Evolutionary conservation across 2,329 filamentous ascomycete genomes (phyloP).

Genomic region (Graphiopsis chlorocephala): DNA sequence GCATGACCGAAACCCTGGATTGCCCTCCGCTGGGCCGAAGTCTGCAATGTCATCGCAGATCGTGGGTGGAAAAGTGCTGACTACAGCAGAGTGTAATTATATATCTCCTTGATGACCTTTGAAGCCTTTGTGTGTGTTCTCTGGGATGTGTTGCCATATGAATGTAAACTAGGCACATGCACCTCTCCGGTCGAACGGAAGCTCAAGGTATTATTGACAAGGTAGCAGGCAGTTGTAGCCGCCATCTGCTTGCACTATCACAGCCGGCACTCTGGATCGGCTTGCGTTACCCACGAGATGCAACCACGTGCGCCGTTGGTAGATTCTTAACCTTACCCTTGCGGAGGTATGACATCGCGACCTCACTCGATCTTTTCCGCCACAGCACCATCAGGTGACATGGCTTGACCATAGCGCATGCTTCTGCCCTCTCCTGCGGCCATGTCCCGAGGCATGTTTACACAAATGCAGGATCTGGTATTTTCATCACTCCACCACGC

Average conservation of each 20-base stretch:
- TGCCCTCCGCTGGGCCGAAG: not conserved
- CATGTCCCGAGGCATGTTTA: not conserved
- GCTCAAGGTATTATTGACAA: not conserved
- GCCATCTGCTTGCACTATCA: not conserved
- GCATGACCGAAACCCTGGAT: not conserved
- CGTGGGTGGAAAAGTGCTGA: not conserved
- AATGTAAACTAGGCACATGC: not conserved
- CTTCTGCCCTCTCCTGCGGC: not conserved
- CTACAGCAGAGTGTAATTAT: not conserved
- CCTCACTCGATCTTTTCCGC: not conserved
- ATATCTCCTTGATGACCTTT: not conserved
- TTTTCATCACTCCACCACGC: not conserved
- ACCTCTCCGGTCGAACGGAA: not conserved
- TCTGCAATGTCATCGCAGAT: not conserved
- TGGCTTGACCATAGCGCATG: not conserved
- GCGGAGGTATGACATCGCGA: not conserved
- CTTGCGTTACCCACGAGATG: not conserved
- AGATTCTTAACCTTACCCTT: not conserved
- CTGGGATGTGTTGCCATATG: too few relatives aligned
- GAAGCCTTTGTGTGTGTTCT: too few relatives aligned
- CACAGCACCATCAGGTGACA: not conserved
- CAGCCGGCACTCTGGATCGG: not conserved
- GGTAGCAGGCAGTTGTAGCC: not conserved
- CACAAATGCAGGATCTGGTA: not conserved
- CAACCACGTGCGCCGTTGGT: not conserved